Percentiles rank a stretch among this genome's conserved stretches.
Evolutionary conservation across 2,329 filamentous ascomycete species (phyloP).

Genomic region (Cryphonectria carpinicola): DNA sequence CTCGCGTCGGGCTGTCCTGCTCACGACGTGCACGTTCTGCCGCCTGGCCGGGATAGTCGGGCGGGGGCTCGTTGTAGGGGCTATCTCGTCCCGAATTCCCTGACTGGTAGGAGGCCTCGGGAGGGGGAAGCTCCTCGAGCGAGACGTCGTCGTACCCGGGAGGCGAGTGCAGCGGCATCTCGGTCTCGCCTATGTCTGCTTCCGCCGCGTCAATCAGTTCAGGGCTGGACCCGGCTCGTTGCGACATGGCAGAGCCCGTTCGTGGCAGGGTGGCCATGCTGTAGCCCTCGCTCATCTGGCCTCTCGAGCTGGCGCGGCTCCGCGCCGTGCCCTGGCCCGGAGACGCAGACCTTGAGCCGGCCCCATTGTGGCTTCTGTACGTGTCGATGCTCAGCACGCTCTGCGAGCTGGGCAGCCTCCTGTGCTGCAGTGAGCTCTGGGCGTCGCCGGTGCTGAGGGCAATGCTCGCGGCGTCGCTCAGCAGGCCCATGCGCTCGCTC

Average conservation of each 20-base stretch:
- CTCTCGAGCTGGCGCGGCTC: constrained; percentile 49
- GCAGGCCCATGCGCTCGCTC: constrained; percentile 71
- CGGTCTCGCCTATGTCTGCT: constrained; percentile 51
- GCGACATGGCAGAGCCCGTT: constrained; percentile 35
- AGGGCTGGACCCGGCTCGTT: constrained; percentile 53
- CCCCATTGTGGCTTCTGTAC: constrained; percentile 34
- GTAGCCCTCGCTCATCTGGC: constrained; percentile 33
- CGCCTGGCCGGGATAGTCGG: constrained; percentile 50
- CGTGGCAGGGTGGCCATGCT: constrained; percentile 32
- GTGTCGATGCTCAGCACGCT: constrained; percentile 59
- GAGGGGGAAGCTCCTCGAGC: constrained; percentile 44
- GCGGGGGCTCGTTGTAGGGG: constrained; percentile 54
- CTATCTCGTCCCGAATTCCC: constrained; percentile 43
- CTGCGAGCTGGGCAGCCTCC: constrained; percentile 53
- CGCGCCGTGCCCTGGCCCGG: constrained; percentile 34
- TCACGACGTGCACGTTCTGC: not conserved
- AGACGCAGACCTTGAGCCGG: constrained; percentile 29
- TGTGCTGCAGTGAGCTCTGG: constrained; percentile 38
- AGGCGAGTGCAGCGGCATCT: constrained; percentile 50
- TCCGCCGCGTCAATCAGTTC: constrained; percentile 52
- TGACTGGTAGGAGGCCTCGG: constrained; percentile 32
- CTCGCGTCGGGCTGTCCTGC: constrained; percentile 31
- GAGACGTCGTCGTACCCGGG: constrained; percentile 59
- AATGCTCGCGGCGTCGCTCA: constrained; percentile 73
- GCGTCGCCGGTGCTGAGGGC: constrained; percentile 34